Conservation (phyloP, 371 early-diverging fungal genomes). For the Apophysomyces trapeziformis region DNA sequence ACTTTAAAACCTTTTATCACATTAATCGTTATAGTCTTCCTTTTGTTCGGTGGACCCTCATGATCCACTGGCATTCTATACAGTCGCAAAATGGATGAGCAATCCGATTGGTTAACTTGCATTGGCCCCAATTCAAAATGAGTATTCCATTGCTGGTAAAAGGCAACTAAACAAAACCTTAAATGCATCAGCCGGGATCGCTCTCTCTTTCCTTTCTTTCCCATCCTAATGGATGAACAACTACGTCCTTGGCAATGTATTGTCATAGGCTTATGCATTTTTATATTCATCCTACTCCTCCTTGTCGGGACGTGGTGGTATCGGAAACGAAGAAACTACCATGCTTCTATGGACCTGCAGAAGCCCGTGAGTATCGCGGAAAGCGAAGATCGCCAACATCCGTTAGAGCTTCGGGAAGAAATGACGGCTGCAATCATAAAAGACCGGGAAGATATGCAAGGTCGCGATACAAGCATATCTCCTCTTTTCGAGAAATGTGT, state of each 20-base stretch:
- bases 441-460: neutral
- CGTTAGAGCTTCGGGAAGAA: neutral
- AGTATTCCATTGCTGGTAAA: constrained; percentile 6
- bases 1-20: no score
- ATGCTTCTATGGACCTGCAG: neutral
- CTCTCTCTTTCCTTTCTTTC: neutral
- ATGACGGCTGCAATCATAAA: neutral
- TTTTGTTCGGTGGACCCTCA: neutral
- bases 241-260: neutral
- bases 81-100: neutral
- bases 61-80: neutral
- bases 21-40: no score
- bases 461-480: neutral
- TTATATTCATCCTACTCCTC: neutral
- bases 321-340: neutral
- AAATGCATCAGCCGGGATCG: neutral
- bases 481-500: neutral
- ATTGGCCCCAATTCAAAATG: neutral
- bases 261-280: neutral
- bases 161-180: neutral
- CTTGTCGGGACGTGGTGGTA: neutral
- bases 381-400: neutral
- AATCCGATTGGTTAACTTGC: neutral
- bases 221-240: neutral
- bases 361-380: neutral